A percentile compares a stretch with the other conserved stretches of the same genome.
Evolutionary conservation across 2,329 filamentous ascomycete genomes (phyloP).

Genomic region (Daldinia eschscholtzii): DNA sequence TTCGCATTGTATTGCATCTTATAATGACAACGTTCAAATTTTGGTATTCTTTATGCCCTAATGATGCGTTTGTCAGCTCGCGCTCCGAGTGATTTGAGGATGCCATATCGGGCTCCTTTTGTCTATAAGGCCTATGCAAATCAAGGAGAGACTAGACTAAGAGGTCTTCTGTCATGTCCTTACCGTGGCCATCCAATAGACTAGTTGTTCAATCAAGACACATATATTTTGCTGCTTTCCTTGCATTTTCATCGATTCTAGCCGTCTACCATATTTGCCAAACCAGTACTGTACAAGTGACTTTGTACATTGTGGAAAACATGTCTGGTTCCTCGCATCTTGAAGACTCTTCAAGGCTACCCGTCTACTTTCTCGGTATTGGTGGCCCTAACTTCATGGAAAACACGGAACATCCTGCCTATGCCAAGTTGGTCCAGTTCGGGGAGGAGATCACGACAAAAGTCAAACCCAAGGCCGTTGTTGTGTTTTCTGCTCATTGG

Average conservation of each 20-base stretch:
- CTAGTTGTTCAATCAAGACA: background rate
- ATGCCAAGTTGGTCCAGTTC: conserved; percentile 63
- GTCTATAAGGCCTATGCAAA: background rate
- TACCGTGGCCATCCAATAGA: background rate
- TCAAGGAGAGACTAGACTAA: background rate
- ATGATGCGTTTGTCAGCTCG: background rate
- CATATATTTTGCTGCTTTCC: background rate
- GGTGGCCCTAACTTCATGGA: conserved; percentile 68
- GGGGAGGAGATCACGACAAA: conserved; percentile 56
- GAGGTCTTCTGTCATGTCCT: background rate
- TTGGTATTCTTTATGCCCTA: background rate
- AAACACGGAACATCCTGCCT: conserved; percentile 69
- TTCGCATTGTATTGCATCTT: background rate
- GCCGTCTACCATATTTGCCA: background rate
- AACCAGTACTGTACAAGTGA: background rate
- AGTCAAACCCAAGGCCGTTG: background rate
- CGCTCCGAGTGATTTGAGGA: background rate
- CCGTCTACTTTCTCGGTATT: conserved; percentile 44
- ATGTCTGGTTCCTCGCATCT: background rate
- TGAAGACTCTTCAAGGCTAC: background rate
- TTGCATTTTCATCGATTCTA: background rate
- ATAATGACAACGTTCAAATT: background rate
- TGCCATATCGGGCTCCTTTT: background rate
- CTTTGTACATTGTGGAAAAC: background rate
- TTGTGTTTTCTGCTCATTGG: conserved; percentile 60